Evolutionary conservation across 73 alveolate species (phyloP), one percentile per base, ranked within the genome.

Genomic region (Paramecium caudatum): DNA sequence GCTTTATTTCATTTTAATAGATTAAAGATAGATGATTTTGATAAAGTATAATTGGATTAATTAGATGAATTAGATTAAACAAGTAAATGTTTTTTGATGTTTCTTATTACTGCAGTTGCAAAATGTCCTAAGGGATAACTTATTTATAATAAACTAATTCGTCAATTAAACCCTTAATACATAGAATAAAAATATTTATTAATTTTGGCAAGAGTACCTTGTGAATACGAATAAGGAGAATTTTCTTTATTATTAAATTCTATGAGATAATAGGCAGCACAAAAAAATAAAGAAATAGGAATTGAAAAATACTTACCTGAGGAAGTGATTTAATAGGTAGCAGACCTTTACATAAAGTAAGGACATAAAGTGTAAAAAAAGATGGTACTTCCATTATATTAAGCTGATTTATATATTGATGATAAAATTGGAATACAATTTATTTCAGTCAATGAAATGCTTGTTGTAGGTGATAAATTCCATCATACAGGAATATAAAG

Each of bases 1-100:
- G 88, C 88, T 6, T 21, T 74, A 41, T 74, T 74, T 21, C 32
- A 74, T 39, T 43, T 74, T 41, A 74, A 74, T 74, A 74, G 15
- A 65, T 32, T 65, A 36, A 2, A 65, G 15, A 7, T 8, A 30
- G 16, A 36, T 13, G 83, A 65, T 65, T 65, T 65, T 4, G 83
- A 33, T 6, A 65, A 65, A 32, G 34, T 65, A 4, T 36, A 65
- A 25, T 43, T 43, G 6, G 34, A 9, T 10, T 0, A 36, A 65
- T 9, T 65, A 7, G 27, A 32, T 10, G 80, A 65, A 13, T 65
- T 65, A 3, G 83, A 65, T 32, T 30, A 65, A 13, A 65, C 83
- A 4, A 65, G 83, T 65, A 30, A 12, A 65, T 65, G 83, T 10
- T 65, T 65, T 5, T 65, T 65, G 30, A 65, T 65, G 47, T 25